Evolutionary conservation across 2,329 filamentous ascomycete species (phyloP).

Genomic region (Hypoxylon sp.): DNA sequence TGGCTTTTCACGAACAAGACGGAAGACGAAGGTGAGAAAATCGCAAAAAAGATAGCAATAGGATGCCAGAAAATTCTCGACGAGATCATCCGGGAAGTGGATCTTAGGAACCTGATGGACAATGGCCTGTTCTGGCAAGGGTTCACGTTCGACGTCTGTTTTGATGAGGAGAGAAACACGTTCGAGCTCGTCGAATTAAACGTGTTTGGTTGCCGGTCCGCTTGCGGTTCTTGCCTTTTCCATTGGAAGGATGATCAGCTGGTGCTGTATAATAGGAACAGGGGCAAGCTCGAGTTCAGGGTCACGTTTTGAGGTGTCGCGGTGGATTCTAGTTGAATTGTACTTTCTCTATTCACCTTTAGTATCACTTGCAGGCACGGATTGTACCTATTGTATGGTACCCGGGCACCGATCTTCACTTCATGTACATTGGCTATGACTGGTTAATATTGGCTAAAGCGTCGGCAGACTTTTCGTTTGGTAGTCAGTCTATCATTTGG

Average conservation of each 20-base stretch:
- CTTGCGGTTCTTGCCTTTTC: slow-evolving; percentile 63
- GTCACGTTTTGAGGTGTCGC: slow-evolving; percentile 36
- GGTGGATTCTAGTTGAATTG: not conserved
- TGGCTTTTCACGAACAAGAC: slow-evolving; percentile 51
- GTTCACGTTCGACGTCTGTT: slow-evolving; percentile 62
- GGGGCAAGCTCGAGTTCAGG: slow-evolving; percentile 52
- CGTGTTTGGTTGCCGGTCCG: slow-evolving; percentile 61
- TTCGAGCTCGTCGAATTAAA: slow-evolving; percentile 62
- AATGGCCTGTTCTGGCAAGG: slow-evolving; percentile 56
- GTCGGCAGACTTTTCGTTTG: too few relatives aligned
- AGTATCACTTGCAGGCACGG: too few relatives aligned
- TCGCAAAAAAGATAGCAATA: slow-evolving; percentile 37
- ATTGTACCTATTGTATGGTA: too few relatives aligned
- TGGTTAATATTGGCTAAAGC: too few relatives aligned
- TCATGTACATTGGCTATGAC: too few relatives aligned
- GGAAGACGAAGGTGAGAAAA: slow-evolving; percentile 29
- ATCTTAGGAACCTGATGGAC: slow-evolving; percentile 47
- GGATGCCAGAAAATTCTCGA: slow-evolving; percentile 46
- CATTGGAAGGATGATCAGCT: slow-evolving; percentile 60
- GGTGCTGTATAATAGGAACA: slow-evolving; percentile 51
- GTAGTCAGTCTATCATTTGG: too few relatives aligned
- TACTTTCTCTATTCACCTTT: not conserved
- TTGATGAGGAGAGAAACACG: slow-evolving; percentile 50
- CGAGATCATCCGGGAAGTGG: slow-evolving; percentile 51
- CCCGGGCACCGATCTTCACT: too few relatives aligned